A percentile compares a stretch with the other conserved stretches of the same genome.
phyloP scores from a whole-genome alignment of 176 grass and related monocot species.

The Areca catechu region DNA sequence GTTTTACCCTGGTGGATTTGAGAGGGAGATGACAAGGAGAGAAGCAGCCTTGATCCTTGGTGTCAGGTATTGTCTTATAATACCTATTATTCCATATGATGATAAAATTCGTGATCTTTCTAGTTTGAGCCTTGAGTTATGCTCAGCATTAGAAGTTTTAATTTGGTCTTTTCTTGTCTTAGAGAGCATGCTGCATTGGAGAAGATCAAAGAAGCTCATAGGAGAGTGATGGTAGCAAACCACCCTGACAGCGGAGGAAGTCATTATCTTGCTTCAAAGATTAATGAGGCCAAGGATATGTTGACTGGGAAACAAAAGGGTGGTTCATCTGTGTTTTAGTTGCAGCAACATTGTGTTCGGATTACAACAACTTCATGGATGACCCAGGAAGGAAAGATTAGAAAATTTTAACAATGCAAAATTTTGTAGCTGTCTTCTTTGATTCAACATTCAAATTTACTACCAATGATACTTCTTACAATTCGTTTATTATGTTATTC shows the following conservation, averaged over 20 bases:
- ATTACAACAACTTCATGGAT: not conserved
- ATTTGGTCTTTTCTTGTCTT: conserved; percentile 1
- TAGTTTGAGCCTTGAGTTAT: too few species aligned
- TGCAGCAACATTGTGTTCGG: not conserved
- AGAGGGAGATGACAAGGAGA: conserved; percentile 68
- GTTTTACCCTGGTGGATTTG: conserved; percentile 83
- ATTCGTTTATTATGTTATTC: too few species aligned
- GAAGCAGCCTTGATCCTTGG: conserved; percentile 85
- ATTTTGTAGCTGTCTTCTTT: too few species aligned
- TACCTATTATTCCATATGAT: too few species aligned
- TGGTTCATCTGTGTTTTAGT: conserved; percentile 37
- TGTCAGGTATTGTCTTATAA: conserved; percentile 34
- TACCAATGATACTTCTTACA: not conserved
- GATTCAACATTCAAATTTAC: too few species aligned
- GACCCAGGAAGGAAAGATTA: too few species aligned
- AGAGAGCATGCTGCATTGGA: conserved; percentile 61
- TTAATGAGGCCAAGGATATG: conserved; percentile 89
- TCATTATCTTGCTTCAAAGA: conserved; percentile 80
- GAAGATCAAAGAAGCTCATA: conserved; percentile 91
- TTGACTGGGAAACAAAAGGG: conserved; percentile 44
- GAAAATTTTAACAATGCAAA: too few species aligned
- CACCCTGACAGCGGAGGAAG: conserved; percentile 86
- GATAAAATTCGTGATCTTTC: too few species aligned
- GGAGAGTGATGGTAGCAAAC: conserved; percentile 81
- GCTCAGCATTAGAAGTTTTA: not conserved